Percentiles rank a stretch among this genome's conserved stretches.
Evolutionary conservation across 169 alveolate genomes (phyloP).

Genomic region (Toxoplasma gondii): DNA sequence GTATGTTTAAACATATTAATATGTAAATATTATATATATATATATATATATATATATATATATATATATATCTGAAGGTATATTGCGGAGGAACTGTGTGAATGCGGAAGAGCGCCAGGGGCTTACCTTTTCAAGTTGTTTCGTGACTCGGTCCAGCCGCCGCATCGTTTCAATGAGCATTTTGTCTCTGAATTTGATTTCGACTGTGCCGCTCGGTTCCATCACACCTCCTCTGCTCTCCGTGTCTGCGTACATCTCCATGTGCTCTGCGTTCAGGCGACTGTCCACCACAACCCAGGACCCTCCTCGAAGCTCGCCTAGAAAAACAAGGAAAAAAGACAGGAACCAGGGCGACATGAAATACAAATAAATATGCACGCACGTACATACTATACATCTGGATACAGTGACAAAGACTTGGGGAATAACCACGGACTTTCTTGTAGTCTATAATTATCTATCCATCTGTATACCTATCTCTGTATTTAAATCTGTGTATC

Average conservation of each 20-base stretch:
- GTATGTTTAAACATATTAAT: too few species aligned
- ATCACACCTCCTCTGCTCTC: conserved; percentile 82
- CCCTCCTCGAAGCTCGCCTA: conserved; percentile 88
- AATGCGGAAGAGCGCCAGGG: neutral
- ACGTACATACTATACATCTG: conserved; percentile 32
- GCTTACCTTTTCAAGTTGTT: conserved; percentile 8
- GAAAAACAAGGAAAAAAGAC: neutral
- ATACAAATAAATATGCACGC: neutral
- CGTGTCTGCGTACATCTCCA: conserved; percentile 86
- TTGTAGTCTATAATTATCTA: too few species aligned
- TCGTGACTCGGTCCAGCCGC: neutral
- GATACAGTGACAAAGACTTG: neutral
- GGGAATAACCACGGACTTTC: too few species aligned
- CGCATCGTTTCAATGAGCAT: conserved; percentile 53
- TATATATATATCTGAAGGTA: neutral
- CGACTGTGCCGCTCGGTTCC: conserved; percentile 78
- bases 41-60: neutral
- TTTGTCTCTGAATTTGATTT: conserved; percentile 60
- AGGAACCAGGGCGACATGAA: neutral
- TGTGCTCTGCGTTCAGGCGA: conserved; percentile 80
- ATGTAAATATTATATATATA: too few species aligned
- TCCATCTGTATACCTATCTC: neutral
- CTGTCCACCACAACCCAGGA: conserved; percentile 89
- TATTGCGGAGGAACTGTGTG: neutral
- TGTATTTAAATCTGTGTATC: too few species aligned